phyloP scores from a whole-genome alignment of 768 basidiomycete genomes.

The Mycena vitilis region DNA sequence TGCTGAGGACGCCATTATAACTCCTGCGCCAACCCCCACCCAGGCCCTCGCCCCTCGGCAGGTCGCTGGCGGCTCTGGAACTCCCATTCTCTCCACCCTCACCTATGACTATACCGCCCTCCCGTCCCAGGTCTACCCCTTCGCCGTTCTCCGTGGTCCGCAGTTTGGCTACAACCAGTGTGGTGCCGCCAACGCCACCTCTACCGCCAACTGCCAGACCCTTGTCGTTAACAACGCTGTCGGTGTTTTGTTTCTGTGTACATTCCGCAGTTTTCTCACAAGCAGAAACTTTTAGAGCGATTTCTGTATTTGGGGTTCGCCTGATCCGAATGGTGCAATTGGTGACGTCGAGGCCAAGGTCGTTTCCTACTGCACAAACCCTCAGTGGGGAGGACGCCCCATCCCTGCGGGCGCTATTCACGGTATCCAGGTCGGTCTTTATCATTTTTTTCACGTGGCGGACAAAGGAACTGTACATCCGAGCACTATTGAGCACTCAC shows the following conservation, averaged over 20 bases:
- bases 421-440: constrained; percentile 22
- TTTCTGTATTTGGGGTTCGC: constrained; percentile 27
- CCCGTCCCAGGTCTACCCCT: constrained; percentile 31
- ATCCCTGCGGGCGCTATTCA: constrained; percentile 22
- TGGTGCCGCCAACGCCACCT: constrained; percentile 27
- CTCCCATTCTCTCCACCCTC: constrained; percentile 29
- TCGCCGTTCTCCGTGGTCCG: constrained; percentile 29
- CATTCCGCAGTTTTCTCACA: background rate
- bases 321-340: constrained; percentile 12
- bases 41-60: constrained; percentile 27
- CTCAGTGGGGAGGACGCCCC: constrained; percentile 25
- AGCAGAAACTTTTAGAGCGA: constrained; percentile 17
- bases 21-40: constrained; percentile 25
- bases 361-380: constrained; percentile 28
- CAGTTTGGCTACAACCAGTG: constrained; percentile 32
- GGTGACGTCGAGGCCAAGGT: constrained; percentile 28
- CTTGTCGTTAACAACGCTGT: constrained; percentile 28
- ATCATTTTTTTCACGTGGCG: background rate
- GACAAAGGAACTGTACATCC: no score
- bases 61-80: constrained; percentile 28
- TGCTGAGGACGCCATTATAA: constrained; percentile 16
- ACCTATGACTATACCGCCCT: constrained; percentile 25
- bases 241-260: constrained; percentile 12
- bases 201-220: constrained; percentile 28
- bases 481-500: no score